Conservation (phyloP, 305 asterid genomes). For the Andrographis paniculata region DNA sequence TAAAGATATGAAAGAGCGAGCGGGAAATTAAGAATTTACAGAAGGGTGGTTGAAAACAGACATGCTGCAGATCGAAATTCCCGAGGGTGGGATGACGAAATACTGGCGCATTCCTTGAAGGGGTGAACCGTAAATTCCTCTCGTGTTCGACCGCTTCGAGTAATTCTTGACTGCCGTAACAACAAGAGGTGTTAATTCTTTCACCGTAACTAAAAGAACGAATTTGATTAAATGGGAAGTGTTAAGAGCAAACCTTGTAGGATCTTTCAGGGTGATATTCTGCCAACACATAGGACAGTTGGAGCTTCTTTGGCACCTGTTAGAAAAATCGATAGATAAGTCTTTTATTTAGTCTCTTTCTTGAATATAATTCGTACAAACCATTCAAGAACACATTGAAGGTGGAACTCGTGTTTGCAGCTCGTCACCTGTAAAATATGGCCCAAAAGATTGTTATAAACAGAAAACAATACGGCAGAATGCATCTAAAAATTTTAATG, state of each 20-base stretch:
- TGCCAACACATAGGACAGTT: conserved; percentile 98
- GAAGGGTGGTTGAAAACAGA: conserved; percentile 10
- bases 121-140: conserved; percentile 43
- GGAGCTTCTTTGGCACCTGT: conserved; percentile 93
- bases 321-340: conserved; percentile 17
- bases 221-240: background rate
- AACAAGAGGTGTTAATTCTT: conserved; percentile 5
- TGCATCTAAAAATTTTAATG: too few species aligned
- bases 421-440: conserved; percentile 33
- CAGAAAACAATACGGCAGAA: too few species aligned
- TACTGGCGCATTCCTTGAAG: conserved; percentile 54
- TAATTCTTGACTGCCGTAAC: conserved; percentile 64
- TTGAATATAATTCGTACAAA: conserved; percentile 4
- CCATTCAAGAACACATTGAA: conserved; percentile 91
- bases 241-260: conserved; percentile 21
- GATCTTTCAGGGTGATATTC: conserved; percentile 62
- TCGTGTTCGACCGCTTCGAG: conserved; percentile 67
- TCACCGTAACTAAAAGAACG: background rate
- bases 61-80: conserved; percentile 53
- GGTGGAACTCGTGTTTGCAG: conserved; percentile 49
- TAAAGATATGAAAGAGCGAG: conserved; percentile 8
- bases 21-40: conserved; percentile 10
- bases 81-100: conserved; percentile 64
- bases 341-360: background rate
- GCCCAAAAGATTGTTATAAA: too few species aligned